A percentile compares a stretch with the other conserved stretches of the same genome.
Conservation (phyloP, 768 basidiomycete species). For the Suillus fuscotomentosus region DNA sequence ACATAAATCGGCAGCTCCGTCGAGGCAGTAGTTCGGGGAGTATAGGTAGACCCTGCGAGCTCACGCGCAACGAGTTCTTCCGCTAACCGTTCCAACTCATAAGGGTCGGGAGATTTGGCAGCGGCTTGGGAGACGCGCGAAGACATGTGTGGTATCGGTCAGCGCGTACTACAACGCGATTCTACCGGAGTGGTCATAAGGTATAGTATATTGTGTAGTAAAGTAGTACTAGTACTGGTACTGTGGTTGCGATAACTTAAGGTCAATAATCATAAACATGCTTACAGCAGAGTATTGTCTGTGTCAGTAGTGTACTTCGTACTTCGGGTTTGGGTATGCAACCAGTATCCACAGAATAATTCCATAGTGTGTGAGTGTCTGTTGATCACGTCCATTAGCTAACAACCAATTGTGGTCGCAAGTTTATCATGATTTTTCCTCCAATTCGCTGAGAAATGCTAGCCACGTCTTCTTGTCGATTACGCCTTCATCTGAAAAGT, state of each 20-base stretch:
- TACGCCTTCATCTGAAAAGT: constrained; percentile 71
- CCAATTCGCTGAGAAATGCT: constrained; percentile 75
- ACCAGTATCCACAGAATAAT: background rate
- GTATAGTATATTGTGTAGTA: background rate
- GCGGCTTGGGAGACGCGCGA: background rate
- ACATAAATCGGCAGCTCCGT: constrained; percentile 57
- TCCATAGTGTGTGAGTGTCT: background rate
- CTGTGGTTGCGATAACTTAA: background rate
- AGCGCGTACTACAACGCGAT: constrained; percentile 1
- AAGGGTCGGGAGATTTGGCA: constrained; percentile 45
- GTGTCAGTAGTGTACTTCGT: background rate
- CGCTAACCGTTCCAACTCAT: constrained; percentile 67
- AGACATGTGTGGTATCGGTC: constrained; percentile 2
- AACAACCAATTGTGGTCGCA: background rate
- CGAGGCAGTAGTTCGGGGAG: constrained; percentile 8
- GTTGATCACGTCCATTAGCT: background rate
- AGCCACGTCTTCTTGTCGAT: constrained; percentile 97
- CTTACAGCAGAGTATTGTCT: background rate
- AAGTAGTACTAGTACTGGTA: background rate
- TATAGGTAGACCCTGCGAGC: constrained; percentile 17
- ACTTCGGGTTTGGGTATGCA: background rate
- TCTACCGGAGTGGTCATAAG: background rate
- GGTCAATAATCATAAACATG: background rate
- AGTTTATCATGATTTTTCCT: constrained; percentile 43
- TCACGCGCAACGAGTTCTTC: constrained; percentile 68